Conservation (phyloP, 148 eudicot genomes). For the Fagopyrum homotropicum region DNA sequence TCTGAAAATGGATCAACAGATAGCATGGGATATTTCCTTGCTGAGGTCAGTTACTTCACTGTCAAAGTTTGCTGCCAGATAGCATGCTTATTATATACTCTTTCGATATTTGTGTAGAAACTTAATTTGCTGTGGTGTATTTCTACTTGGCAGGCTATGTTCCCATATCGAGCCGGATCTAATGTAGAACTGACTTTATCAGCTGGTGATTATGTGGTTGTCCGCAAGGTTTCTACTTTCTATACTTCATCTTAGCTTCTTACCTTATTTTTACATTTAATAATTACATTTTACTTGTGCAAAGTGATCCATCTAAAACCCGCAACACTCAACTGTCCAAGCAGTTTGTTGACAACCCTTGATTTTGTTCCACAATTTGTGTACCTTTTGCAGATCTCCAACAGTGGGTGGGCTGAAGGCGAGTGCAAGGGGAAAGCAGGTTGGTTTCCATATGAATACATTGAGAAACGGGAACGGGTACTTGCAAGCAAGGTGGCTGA, state of each 20-base stretch:
- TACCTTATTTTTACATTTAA: background rate
- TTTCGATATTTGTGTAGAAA: background rate
- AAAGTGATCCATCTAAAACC: background rate
- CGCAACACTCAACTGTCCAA: background rate
- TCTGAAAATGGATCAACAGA: conserved; percentile 69
- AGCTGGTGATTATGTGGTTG: conserved; percentile 74
- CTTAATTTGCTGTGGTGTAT: background rate
- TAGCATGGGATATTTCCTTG: conserved; percentile 79
- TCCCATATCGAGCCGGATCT: conserved; percentile 76
- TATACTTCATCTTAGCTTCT: background rate
- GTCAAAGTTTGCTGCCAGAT: background rate
- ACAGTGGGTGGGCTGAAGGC: conserved; percentile 98
- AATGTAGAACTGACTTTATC: conserved; percentile 74
- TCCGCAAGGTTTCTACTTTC: conserved; percentile 53
- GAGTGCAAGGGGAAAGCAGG: conserved; percentile 98
- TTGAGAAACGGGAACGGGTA: conserved; percentile 95
- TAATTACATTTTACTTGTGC: background rate
- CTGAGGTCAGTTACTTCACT: conserved; percentile 51
- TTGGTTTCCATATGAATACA: conserved; percentile 84
- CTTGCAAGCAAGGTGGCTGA: conserved; percentile 86
- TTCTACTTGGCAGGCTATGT: conserved; percentile 45
- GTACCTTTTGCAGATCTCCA: conserved; percentile 47
- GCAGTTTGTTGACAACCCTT: background rate
- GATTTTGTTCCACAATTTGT: background rate
- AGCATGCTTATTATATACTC: background rate